Conservation (phyloP, 2,329 filamentous ascomycete genomes). For the Cytospora piceae region DNA sequence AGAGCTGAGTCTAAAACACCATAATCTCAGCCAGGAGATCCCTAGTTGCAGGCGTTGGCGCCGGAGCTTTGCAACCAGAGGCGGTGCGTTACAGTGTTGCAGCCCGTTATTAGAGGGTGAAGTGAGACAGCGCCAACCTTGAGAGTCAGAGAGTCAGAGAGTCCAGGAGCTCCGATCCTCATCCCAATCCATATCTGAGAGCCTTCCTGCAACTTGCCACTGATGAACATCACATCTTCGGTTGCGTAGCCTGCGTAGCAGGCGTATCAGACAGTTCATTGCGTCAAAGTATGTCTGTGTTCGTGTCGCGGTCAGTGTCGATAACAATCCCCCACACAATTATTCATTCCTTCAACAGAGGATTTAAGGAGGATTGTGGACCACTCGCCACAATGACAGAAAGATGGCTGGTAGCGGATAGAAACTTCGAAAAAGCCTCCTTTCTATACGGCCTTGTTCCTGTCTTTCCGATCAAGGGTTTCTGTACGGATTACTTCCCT, state of each 20-base stretch:
- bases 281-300: constrained; percentile 15
- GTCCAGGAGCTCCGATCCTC: constrained; percentile 5
- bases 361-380: constrained; percentile 23
- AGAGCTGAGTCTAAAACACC: constrained; percentile 21
- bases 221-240: constrained; percentile 9
- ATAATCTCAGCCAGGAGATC: constrained; percentile 13
- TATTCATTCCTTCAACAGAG: constrained; percentile 3
- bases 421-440: constrained; percentile 3
- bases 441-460: constrained; percentile 14
- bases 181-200: constrained; percentile 14
- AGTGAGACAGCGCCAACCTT: constrained; percentile 12
- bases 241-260: constrained; percentile 6
- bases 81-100: constrained; percentile 18
- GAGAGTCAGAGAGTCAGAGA: too few species aligned
- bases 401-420: constrained; percentile 6
- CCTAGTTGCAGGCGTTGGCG: constrained; percentile 16
- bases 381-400: constrained; percentile 1
- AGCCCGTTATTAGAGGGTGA: constrained; percentile 10
- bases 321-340: constrained; percentile 16
- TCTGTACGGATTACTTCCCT: constrained; percentile 6
- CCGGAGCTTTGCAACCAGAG: constrained; percentile 14
- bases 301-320: constrained; percentile 17
- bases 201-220: constrained; percentile 1
- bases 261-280: background rate
- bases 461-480: constrained; percentile 5